Conservation (phyloP, 495 filamentous ascomycete species). For the Aspergillus sclerotioniger region DNA sequence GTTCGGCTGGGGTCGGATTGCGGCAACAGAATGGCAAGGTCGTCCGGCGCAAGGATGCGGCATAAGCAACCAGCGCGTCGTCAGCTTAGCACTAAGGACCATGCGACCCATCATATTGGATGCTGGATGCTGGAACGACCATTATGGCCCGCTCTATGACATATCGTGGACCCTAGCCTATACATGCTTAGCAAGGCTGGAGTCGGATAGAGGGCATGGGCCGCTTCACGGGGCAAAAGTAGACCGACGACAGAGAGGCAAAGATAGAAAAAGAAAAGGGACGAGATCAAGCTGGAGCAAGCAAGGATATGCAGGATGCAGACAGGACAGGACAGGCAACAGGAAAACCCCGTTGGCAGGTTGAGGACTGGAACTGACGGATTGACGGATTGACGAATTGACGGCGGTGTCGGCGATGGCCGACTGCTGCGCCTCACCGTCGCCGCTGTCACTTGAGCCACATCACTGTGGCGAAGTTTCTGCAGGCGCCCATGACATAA, state of each 20-base stretch:
- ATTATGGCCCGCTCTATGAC: slow-evolving; percentile 9
- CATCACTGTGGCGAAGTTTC: slow-evolving; percentile 25
- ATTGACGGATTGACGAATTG: neutral
- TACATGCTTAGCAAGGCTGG: neutral
- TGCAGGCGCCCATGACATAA: slow-evolving; percentile 22
- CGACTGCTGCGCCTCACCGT: slow-evolving; percentile 23
- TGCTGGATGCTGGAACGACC: neutral
- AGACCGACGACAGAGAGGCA: neutral
- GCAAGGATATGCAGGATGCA: slow-evolving; percentile 2
- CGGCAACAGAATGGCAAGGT: neutral
- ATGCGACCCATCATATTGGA: slow-evolving; percentile 12
- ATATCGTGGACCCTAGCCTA: slow-evolving; percentile 2
- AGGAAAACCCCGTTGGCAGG: too few relatives aligned
- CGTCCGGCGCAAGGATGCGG: slow-evolving; percentile 1
- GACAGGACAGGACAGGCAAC: slow-evolving; percentile 1
- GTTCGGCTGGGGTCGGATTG: slow-evolving; percentile 16
- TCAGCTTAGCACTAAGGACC: slow-evolving; percentile 12
- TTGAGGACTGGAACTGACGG: too few relatives aligned
- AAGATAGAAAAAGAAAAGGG: slow-evolving; percentile 5
- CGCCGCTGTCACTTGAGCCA: slow-evolving; percentile 19
- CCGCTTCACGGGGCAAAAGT: neutral
- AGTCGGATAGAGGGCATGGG: neutral
- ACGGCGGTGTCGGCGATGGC: slow-evolving; percentile 17
- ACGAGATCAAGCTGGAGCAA: neutral
- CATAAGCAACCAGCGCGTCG: slow-evolving; percentile 10